phyloP scores from a whole-genome alignment of 495 filamentous ascomycete genomes.

The Tuber calosporum region DNA sequence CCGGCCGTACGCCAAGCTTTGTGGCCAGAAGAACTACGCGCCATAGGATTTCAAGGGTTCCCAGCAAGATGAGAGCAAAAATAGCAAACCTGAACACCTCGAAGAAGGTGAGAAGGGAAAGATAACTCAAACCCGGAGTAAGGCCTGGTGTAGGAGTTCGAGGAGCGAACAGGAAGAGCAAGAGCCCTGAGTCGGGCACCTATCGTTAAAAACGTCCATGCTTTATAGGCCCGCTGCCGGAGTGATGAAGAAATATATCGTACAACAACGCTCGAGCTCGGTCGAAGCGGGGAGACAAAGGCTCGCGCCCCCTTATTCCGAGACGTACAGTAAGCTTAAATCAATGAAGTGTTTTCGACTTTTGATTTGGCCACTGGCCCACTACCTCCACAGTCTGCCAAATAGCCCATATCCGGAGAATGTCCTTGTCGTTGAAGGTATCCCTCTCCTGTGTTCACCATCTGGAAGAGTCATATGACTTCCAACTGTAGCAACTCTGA shows the following conservation, averaged over 20 bases:
- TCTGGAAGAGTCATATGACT: neutral
- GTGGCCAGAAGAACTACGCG: neutral
- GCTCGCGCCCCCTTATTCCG: neutral
- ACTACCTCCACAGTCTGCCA: constrained; percentile 15
- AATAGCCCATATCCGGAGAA: constrained; percentile 7
- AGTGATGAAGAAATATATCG: neutral
- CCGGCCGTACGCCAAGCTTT: neutral
- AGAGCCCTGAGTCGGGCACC: neutral
- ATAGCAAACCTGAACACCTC: neutral
- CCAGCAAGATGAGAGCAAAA: neutral
- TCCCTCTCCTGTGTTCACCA: neutral
- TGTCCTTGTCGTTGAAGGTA: neutral
- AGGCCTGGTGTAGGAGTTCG: neutral
- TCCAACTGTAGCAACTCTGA: neutral
- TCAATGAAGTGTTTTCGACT: neutral
- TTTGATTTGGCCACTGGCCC: neutral
- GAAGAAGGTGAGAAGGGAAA: neutral
- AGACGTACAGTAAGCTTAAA: neutral
- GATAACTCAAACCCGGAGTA: neutral
- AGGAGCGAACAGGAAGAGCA: neutral
- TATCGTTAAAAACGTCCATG: neutral
- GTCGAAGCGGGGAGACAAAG: neutral
- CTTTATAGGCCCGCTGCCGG: neutral
- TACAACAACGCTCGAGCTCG: neutral
- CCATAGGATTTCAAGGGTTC: neutral